A percentile compares a stretch with the other conserved stretches of the same genome.
Evolutionary conservation across 139 green algal genomes (phyloP).

Genomic region (Ettlia oleoabundans): DNA sequence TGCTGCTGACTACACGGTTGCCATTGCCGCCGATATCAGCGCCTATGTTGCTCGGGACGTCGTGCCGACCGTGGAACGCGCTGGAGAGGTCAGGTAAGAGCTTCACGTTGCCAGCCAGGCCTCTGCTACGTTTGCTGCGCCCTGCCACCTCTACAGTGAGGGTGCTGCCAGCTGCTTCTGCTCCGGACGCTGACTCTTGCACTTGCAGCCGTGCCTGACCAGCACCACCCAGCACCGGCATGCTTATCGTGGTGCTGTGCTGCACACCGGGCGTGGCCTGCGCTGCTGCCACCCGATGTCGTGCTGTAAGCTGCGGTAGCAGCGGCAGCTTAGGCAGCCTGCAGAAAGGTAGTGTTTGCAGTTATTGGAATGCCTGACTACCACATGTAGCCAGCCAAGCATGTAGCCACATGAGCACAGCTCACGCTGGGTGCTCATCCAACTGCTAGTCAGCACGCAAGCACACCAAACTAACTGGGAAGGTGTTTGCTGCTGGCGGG

Average conservation of each 20-base stretch:
- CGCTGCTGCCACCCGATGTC: background rate
- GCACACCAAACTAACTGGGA: background rate
- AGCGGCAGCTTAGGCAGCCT: constrained; percentile 26
- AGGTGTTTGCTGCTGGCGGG: background rate
- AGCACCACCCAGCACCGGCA: background rate
- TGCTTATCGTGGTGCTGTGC: constrained; percentile 7
- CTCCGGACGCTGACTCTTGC: background rate
- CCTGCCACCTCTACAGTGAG: background rate
- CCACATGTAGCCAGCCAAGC: background rate
- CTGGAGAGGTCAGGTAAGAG: background rate
- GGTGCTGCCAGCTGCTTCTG: background rate
- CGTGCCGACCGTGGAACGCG: background rate
- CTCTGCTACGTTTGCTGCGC: background rate
- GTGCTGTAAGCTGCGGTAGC: constrained; percentile 11
- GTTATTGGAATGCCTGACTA: background rate
- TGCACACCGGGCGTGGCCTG: background rate
- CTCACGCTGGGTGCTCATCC: background rate
- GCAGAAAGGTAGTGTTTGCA: background rate
- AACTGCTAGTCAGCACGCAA: background rate
- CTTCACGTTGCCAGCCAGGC: constrained; percentile 12
- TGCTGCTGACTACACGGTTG: background rate
- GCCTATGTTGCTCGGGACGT: background rate
- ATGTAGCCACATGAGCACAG: background rate
- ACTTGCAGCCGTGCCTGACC: background rate
- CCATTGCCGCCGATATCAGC: background rate